phyloP scores from a whole-genome alignment of 495 filamentous ascomycete species.

The Penicillium cataractarum region DNA sequence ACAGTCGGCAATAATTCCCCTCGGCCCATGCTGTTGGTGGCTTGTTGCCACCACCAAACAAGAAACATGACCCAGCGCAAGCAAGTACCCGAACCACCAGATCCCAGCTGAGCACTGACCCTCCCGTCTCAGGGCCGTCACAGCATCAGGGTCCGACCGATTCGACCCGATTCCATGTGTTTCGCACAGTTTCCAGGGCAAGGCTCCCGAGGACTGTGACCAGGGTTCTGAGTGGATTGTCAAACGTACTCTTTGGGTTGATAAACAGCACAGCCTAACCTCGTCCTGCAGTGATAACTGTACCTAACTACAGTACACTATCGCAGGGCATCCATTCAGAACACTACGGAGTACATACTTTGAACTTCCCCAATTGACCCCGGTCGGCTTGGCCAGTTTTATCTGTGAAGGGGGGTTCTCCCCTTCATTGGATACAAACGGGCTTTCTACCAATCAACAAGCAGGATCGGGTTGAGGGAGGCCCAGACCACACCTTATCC shows the following conservation, averaged over 20 bases:
- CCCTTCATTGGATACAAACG: background rate
- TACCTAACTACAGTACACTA: background rate
- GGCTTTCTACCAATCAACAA: constrained; percentile 4
- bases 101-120: constrained; percentile 1
- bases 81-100: background rate
- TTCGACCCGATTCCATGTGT: constrained; percentile 16
- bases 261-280: background rate
- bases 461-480: constrained; percentile 4
- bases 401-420: background rate
- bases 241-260: background rate
- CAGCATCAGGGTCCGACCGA: background rate
- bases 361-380: background rate
- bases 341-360: too few species aligned
- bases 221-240: constrained; percentile 7
- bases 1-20: background rate
- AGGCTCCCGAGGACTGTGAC: background rate
- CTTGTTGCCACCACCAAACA: background rate
- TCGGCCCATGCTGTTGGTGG: background rate
- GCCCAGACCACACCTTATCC: constrained; percentile 33
- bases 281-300: background rate
- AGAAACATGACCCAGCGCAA: background rate
- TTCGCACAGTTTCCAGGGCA: constrained; percentile 4
- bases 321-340: background rate
- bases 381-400: background rate
- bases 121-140: background rate